Percentiles rank a stretch among this genome's conserved stretches.
Conservation (phyloP, 208 protist species). For the Crithidia fasciculata region DNA sequence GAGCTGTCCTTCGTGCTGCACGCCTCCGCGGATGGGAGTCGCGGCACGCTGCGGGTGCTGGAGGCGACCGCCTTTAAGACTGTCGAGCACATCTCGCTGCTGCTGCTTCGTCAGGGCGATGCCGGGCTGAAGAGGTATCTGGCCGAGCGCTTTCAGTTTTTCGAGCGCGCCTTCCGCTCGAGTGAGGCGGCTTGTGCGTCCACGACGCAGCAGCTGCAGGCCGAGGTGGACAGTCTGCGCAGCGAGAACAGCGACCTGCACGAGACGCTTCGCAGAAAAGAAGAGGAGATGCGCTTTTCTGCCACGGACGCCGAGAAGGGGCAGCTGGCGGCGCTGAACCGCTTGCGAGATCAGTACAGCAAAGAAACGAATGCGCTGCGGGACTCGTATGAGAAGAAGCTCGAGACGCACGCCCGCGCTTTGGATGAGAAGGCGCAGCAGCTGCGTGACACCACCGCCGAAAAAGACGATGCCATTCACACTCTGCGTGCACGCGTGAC, state of each 20-base stretch:
- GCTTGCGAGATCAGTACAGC: conserved; percentile 31
- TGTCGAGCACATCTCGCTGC: conserved; percentile 84
- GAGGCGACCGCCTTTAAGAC: conserved; percentile 79
- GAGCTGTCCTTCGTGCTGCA: conserved; percentile 52
- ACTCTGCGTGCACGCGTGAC: conserved; percentile 14
- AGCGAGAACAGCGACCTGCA: conserved; percentile 7
- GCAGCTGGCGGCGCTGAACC: conserved; percentile 30
- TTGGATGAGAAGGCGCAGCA: conserved; percentile 28
- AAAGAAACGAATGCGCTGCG: conserved; percentile 29
- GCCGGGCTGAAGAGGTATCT: conserved; percentile 84
- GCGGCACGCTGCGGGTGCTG: conserved; percentile 74
- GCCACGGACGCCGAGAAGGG: conserved; percentile 30
- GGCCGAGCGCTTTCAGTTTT: conserved; percentile 82
- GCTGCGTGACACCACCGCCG: conserved; percentile 23
- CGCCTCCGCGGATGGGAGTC: conserved; percentile 7
- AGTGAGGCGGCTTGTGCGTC: conserved; percentile 18
- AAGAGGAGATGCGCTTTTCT: conserved; percentile 31
- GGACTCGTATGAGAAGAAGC: conserved; percentile 32
- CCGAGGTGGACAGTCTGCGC: conserved; percentile 32
- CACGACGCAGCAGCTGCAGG: conserved; percentile 42
- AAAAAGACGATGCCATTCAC: conserved; percentile 17
- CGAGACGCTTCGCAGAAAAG: neutral
- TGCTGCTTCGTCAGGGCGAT: conserved; percentile 80
- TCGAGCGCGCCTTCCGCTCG: conserved; percentile 48
- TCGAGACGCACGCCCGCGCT: conserved; percentile 22